Base-by-base conservation (phyloP, 305 asterid species). In the Fraxinus dipetala region DNA sequence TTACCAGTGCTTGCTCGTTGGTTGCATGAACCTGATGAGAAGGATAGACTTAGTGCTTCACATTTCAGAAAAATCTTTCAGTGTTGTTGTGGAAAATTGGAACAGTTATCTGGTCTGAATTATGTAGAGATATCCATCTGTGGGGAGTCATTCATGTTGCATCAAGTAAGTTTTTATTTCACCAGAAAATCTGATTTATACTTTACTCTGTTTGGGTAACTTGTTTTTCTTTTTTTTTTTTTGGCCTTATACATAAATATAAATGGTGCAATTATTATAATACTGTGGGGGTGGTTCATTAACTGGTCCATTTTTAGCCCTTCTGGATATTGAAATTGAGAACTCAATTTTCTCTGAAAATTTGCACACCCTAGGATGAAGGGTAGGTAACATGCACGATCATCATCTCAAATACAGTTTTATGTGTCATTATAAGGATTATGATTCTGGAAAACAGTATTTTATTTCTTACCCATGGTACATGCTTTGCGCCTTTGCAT, bases 91-190 rank as follows among this genome's bases (percentile, higher is more conserved):
- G 96, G 98, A 16, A 86, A 90, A 78, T 40, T 95, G 92, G 95
- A 92, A 89, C 91, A 78, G 85, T 73, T 92, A 84, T 84, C 83
- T 61, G 93, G 92, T 78, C 78, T 85, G 86, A 91, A 85, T 72
- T 95, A 84, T 63, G 88, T 95, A 43, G 99, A 93, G 81, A 87
- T 95, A 85, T 89, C 95, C 78, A 89, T 95, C 65, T 91, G 90
- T 82, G 99, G 99, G 72, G 99, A 95, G 89, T 95, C 99, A 40
- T 95, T 94, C 90, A 95, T 95, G 99, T 84, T 95, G 89, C 98
- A 95, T 88, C 99, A 95, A 89, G 98, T 95, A 89, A 84, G 86
- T 79, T 78, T 56, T 65, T 78, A 81, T 81, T 75, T 78, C 30
- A 34, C 72, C 48, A n/a, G 56, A 18, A 16, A 5, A 1, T 20